Conservation (phyloP, 176 grass and related monocot genomes). For the Carex cristatella region DNA sequence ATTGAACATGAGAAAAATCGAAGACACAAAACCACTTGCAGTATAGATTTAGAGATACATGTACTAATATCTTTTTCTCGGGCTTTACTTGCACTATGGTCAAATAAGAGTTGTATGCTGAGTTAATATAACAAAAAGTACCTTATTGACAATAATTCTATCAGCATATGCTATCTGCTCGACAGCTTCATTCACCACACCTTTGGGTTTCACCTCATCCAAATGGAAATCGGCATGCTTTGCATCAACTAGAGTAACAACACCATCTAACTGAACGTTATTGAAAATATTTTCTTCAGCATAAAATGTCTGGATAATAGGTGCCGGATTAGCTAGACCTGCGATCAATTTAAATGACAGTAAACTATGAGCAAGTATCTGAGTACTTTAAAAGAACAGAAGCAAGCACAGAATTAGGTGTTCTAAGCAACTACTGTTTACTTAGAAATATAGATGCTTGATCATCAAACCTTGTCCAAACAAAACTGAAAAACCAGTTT, state of each 20-base stretch:
- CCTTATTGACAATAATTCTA: constrained; percentile 99
- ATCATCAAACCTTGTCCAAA: not conserved
- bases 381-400: not conserved
- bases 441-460: not conserved
- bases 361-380: not conserved
- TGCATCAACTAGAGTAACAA: constrained; percentile 97
- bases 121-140: constrained; percentile 24
- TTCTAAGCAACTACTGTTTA: not conserved
- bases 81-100: not conserved
- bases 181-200: constrained; percentile 89
- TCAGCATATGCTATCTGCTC: constrained; percentile 98
- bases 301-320: constrained; percentile 98
- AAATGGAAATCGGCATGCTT: constrained; percentile 79
- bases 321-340: constrained; percentile 91
- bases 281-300: constrained; percentile 90
- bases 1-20: not conserved
- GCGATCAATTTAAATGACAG: constrained; percentile 7
- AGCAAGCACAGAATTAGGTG: not conserved
- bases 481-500: not conserved
- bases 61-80: not conserved
- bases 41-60: not conserved
- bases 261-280: constrained; percentile 89
- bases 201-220: constrained; percentile 91
- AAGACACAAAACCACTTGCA: not conserved
- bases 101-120: not conserved